phyloP scores from a whole-genome alignment of 1,139 yeast genomes.

The Sugiyamaella japonica region DNA sequence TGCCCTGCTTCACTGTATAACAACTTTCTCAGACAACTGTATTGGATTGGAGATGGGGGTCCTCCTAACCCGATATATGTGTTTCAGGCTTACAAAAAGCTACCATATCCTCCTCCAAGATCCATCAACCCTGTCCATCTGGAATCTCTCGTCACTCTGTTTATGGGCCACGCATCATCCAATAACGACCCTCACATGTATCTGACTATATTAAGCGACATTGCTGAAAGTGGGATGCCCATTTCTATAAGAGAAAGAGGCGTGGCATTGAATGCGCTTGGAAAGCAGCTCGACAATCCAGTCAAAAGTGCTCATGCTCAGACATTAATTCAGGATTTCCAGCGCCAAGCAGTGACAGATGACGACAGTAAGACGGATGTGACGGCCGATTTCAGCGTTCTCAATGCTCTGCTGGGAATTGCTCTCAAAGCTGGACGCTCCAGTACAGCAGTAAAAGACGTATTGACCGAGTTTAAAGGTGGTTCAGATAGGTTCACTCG shows the following conservation, averaged over 20 bases:
- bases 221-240: conserved; percentile 31
- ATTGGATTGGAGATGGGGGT: conserved; percentile 25
- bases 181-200: conserved; percentile 21
- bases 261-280: conserved; percentile 19
- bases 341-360: too few species aligned
- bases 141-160: conserved; percentile 42
- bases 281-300: conserved; percentile 7
- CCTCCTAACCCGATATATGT: conserved; percentile 29
- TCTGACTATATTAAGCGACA: conserved; percentile 24
- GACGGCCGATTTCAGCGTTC: conserved; percentile 15
- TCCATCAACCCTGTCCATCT: conserved; percentile 44
- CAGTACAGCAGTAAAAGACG: conserved; percentile 16
- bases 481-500: conserved; percentile 28
- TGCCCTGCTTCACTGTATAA: conserved; percentile 25
- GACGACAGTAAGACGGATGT: too few species aligned
- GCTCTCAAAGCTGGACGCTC: conserved; percentile 22
- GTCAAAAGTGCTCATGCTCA: conserved; percentile 3
- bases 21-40: conserved; percentile 42
- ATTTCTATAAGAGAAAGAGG: conserved; percentile 29
- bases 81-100: conserved; percentile 41
- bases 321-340: conserved; percentile 9
- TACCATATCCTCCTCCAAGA: conserved; percentile 41
- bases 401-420: conserved; percentile 26
- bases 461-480: conserved; percentile 21
- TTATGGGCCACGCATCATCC: conserved; percentile 30